A percentile compares a stretch with the other conserved stretches of the same genome.
These are phyloP conservation scores for Solanum hybrid DNA, from an alignment of 305 asterid genomes.

Conservation along the genomic window DNA sequence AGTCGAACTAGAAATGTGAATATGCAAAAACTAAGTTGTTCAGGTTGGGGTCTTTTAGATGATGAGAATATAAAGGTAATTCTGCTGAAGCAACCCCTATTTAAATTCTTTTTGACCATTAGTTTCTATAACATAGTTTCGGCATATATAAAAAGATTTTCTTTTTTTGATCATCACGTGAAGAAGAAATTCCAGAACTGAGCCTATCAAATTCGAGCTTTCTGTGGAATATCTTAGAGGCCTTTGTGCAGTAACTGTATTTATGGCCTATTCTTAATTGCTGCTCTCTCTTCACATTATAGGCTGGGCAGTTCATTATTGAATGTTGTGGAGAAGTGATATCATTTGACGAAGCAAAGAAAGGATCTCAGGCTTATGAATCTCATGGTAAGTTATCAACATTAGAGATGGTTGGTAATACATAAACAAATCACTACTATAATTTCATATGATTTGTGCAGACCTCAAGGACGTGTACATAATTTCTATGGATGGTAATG, in stretches of 20 bases:
- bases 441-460: not conserved
- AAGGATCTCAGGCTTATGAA: slow-evolving; percentile 57
- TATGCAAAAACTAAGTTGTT: no score
- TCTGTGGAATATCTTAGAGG: not conserved
- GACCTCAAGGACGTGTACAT: not conserved
- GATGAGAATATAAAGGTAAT: no score
- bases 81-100: not conserved
- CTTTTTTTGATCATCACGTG: not conserved
- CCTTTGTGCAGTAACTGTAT: not conserved
- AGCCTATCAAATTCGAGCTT: not conserved
- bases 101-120: not conserved
- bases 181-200: not conserved
- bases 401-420: not conserved
- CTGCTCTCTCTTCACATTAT: slow-evolving; percentile 4
- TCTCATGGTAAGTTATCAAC: slow-evolving; percentile 36
- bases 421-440: not conserved
- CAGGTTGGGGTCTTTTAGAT: not conserved
- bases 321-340: slow-evolving; percentile 89
- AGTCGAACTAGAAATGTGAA: not conserved
- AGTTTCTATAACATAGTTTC: no score
- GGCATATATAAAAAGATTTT: not conserved
- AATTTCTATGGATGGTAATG: not conserved
- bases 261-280: not conserved
- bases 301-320: slow-evolving; percentile 80
- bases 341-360: slow-evolving; percentile 61